These are phyloP conservation scores for Musa balbisiana DNA, from an alignment of 202 grass and related monocot species.

Conservation along the genomic window DNA sequence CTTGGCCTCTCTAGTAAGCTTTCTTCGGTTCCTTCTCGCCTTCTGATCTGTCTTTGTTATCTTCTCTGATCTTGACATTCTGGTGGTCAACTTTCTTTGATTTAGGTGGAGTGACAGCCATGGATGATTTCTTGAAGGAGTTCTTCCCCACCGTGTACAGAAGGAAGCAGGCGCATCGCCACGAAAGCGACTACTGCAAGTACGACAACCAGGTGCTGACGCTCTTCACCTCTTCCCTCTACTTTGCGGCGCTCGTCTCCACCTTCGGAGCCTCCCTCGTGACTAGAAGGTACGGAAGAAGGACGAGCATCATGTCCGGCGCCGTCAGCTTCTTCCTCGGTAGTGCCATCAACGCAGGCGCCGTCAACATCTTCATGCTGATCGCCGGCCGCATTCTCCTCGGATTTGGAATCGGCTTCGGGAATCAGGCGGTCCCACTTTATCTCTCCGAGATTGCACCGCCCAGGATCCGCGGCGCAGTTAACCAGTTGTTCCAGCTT, in stretches of 20 bases:
- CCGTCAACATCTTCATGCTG: constrained; percentile 73
- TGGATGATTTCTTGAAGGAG: constrained; percentile 79
- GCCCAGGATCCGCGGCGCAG: constrained; percentile 80
- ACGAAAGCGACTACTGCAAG: constrained; percentile 94
- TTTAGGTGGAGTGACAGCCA: constrained; percentile 85
- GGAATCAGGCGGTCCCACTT: constrained; percentile 87
- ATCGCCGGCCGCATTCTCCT: constrained; percentile 76
- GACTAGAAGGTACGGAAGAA: constrained; percentile 45
- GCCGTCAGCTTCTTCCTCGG: constrained; percentile 78
- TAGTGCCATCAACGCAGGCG: constrained; percentile 60
- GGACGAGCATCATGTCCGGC: constrained; percentile 72
- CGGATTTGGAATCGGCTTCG: constrained; percentile 75
- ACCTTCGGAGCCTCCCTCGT: constrained; percentile 74
- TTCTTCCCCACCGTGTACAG: constrained; percentile 21
- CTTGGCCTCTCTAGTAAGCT: constrained; percentile 88
- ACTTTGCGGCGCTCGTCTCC: constrained; percentile 82
- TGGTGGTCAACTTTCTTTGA: not conserved
- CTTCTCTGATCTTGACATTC: not conserved
- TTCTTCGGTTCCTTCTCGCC: not conserved
- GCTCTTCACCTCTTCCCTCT: constrained; percentile 94
- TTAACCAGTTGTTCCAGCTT: constrained; percentile 96
- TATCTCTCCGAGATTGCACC: constrained; percentile 92
- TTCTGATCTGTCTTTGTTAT: not conserved
- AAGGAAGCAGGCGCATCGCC: constrained; percentile 43
- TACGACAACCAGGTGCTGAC: constrained; percentile 94